These are phyloP conservation scores for Asparagopsis taxiformis DNA, from an alignment of 31 red algal species.

Conservation along the genomic window DNA sequence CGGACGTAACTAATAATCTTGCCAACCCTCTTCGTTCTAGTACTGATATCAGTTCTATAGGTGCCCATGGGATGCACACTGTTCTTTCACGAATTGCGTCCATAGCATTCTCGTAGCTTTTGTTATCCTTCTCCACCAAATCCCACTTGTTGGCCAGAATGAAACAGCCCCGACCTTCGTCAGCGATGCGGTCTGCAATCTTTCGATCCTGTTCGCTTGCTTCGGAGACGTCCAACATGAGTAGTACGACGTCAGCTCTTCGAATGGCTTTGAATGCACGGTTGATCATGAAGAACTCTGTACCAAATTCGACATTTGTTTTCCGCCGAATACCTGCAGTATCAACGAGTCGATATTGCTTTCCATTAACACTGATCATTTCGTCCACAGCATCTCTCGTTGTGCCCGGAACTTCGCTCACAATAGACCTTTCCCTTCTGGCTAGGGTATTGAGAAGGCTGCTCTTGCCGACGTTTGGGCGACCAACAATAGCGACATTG, in stretches of 20 bases:
- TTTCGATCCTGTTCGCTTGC: constrained; percentile 84
- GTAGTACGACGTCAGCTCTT: constrained; percentile 84
- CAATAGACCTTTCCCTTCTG: constrained; percentile 71
- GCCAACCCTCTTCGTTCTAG: constrained; percentile 62
- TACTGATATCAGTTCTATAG: constrained; percentile 72
- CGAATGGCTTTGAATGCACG: constrained; percentile 96
- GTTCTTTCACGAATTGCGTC: constrained; percentile 58
- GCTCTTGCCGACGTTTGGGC: constrained; percentile 97
- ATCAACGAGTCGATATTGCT: constrained; percentile 88
- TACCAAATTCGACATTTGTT: constrained; percentile 77
- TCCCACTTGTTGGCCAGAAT: constrained; percentile 98
- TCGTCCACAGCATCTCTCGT: constrained; percentile 97
- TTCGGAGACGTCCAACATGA: constrained; percentile 84
- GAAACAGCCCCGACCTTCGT: constrained; percentile 87
- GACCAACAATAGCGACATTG: constrained; percentile 94
- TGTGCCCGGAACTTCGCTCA: constrained; percentile 95
- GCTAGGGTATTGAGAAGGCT: constrained; percentile 79
- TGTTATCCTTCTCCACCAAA: constrained; percentile 81
- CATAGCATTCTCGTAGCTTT: constrained; percentile 52
- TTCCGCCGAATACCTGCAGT: constrained; percentile 98
- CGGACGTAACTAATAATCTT: constrained; percentile 49
- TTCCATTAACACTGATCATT: constrained; percentile 47
- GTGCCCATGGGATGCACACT: constrained; percentile 78
- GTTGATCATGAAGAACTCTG: constrained; percentile 99
- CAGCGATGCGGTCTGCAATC: constrained; percentile 85